A percentile compares a stretch with the other conserved stretches of the same genome.
Evolutionary conservation across 345 rosid genomes (phyloP).

Genomic region (Euclidium syriacum): DNA sequence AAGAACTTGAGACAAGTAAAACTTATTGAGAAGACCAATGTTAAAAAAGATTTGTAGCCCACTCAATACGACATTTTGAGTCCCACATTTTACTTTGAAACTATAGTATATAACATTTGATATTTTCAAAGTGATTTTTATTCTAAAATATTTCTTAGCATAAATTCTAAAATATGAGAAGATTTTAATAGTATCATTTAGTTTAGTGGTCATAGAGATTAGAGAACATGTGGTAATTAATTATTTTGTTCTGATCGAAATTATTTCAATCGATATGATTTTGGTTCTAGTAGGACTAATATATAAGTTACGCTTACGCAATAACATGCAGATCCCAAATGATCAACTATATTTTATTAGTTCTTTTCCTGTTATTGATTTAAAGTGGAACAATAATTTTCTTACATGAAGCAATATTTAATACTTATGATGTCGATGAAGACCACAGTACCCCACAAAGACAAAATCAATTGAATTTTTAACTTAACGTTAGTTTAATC

Average conservation of each 20-base stretch:
- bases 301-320: constrained; percentile 17
- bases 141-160: no score
- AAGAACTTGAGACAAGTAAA: constrained; percentile 7
- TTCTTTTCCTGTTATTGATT: neutral
- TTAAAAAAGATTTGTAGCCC: constrained; percentile 11
- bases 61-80: neutral
- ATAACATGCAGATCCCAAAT: constrained; percentile 14
- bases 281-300: neutral
- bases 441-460: constrained; percentile 15
- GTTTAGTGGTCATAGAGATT: neutral
- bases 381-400: neutral
- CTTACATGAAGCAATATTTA: neutral
- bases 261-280: constrained; percentile 1
- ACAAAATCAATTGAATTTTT: neutral
- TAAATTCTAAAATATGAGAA: neutral
- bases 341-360: neutral
- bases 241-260: neutral
- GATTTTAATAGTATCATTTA: no score
- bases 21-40: constrained; percentile 9
- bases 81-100: no score
- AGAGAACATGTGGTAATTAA: neutral
- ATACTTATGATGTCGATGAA: constrained; percentile 20
- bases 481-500: neutral
- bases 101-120: no score
- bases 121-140: no score